Conservation (phyloP, 192 early-diverging fungal species). For the Coemansia furcata region DNA sequence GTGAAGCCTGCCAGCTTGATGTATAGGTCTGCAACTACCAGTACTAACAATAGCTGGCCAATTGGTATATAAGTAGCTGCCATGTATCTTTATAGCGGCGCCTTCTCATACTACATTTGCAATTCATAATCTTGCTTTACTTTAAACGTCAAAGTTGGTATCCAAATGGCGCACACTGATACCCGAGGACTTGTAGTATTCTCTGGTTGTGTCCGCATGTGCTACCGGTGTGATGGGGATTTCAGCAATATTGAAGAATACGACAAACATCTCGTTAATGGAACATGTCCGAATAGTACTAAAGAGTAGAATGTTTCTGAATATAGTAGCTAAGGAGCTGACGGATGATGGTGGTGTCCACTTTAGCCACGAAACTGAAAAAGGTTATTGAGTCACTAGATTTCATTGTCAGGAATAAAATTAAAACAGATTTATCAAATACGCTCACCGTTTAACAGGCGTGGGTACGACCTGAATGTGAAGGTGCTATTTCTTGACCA, state of each 20-base stretch:
- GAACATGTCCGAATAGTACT: neutral
- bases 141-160: neutral
- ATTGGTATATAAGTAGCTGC: neutral
- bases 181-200: neutral
- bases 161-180: neutral
- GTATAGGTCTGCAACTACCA: neutral
- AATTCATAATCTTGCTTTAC: neutral
- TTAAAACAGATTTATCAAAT: too few species aligned
- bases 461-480: too few species aligned
- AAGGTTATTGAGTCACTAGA: too few species aligned
- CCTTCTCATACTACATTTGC: neutral
- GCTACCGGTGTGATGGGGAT: neutral
- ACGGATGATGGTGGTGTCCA: too few species aligned
- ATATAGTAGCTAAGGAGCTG: too few species aligned
- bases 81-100: neutral
- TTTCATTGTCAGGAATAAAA: too few species aligned
- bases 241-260: neutral
- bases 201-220: neutral
- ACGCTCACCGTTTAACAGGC: too few species aligned
- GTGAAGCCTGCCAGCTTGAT: too few species aligned
- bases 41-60: neutral
- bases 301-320: too few species aligned
- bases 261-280: neutral
- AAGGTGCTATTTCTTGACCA: too few species aligned
- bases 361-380: too few species aligned